A percentile compares a stretch with the other conserved stretches of the same genome.
Evolutionary conservation across 805 yeast species (phyloP).

Genomic region (Ogataea pignaliae): DNA sequence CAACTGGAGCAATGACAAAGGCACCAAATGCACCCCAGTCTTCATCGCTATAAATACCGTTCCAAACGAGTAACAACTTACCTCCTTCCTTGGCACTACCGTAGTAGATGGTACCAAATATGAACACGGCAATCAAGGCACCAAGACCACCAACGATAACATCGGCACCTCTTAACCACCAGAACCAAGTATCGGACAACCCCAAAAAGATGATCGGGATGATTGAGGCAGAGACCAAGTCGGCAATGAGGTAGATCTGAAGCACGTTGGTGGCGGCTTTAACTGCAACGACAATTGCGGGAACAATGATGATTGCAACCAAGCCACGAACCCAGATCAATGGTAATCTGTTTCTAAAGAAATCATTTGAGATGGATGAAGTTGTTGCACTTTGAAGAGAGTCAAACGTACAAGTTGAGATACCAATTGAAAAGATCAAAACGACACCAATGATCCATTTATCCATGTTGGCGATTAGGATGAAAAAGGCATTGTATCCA

Average conservation of each 20-base stretch:
- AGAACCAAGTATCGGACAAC: slow-evolving; percentile 60
- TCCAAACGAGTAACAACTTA: slow-evolving; percentile 63
- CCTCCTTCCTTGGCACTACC: slow-evolving; percentile 73
- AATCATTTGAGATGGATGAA: slow-evolving; percentile 83
- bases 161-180: slow-evolving; percentile 73
- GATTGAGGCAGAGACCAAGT: slow-evolving; percentile 79
- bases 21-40: slow-evolving; percentile 98
- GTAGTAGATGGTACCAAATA: slow-evolving; percentile 81
- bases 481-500: slow-evolving; percentile 68
- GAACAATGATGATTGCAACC: slow-evolving; percentile 77
- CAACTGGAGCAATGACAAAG: slow-evolving; percentile 84
- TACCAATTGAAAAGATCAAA: slow-evolving; percentile 62
- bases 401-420: slow-evolving; percentile 88
- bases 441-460: slow-evolving; percentile 84
- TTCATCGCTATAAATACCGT: slow-evolving; percentile 67
- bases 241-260: slow-evolving; percentile 87
- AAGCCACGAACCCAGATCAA: slow-evolving; percentile 62
- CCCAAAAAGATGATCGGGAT: slow-evolving; percentile 84
- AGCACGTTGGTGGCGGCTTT: slow-evolving; percentile 77
- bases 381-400: slow-evolving; percentile 85
- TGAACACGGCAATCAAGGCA: slow-evolving; percentile 72
- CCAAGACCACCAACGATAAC: slow-evolving; percentile 81
- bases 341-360: slow-evolving; percentile 76
- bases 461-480: slow-evolving; percentile 68
- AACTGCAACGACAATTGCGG: slow-evolving; percentile 79